phyloP scores from a whole-genome alignment of 768 basidiomycete genomes.

The Tylopilus balloui region DNA sequence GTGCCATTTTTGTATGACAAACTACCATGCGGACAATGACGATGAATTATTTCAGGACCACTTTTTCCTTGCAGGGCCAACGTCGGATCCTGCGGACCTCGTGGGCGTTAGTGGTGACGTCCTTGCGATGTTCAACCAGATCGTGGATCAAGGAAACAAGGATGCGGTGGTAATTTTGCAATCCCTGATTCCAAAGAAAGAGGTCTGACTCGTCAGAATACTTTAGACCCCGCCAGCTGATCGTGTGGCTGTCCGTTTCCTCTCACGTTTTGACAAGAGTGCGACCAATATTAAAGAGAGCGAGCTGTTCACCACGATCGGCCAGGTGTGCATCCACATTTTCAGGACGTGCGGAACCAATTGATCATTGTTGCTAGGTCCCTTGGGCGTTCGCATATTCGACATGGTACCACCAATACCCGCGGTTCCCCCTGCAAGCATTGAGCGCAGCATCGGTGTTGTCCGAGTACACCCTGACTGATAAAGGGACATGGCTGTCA shows the following conservation, averaged over 20 bases:
- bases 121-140: conserved; percentile 44
- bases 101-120: conserved; percentile 29
- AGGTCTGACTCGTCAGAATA: neutral
- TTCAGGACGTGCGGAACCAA: neutral
- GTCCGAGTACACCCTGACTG: conserved; percentile 51
- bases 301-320: conserved; percentile 44
- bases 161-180: conserved; percentile 35
- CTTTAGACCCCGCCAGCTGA: conserved; percentile 27
- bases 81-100: conserved; percentile 43
- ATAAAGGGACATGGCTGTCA: conserved; percentile 48
- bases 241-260: conserved; percentile 42
- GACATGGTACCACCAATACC: conserved; percentile 58
- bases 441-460: conserved; percentile 44
- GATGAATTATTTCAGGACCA: conserved; percentile 38
- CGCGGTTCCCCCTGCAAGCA: conserved; percentile 48
- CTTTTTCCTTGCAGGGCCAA: conserved; percentile 48
- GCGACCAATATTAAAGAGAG: conserved; percentile 59
- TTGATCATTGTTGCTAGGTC: conserved; percentile 31
- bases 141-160: conserved; percentile 41
- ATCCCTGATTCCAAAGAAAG: neutral
- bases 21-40: neutral
- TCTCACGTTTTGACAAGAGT: conserved; percentile 55
- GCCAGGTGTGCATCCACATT: conserved; percentile 35
- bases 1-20: conserved; percentile 8
- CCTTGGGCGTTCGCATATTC: conserved; percentile 52